Evolutionary conservation across 352 stramenopile genomes (phyloP).

Genomic region (Phytopythium litorale): DNA sequence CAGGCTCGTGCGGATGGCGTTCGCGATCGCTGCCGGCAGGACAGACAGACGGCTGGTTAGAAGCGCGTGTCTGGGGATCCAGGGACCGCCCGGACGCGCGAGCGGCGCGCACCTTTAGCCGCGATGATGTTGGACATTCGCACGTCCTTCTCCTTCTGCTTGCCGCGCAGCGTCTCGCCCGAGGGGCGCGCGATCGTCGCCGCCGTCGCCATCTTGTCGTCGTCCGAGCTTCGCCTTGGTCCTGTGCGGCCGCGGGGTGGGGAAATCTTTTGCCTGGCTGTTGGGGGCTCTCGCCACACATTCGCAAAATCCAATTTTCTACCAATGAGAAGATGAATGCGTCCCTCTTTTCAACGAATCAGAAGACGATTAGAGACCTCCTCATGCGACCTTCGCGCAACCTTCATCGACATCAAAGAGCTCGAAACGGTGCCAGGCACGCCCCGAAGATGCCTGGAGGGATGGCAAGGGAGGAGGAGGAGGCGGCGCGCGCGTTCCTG

Average conservation of each 20-base stretch:
- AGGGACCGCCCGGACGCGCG: neutral
- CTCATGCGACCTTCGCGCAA: neutral
- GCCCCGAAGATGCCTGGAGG: neutral
- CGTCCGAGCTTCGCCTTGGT: neutral
- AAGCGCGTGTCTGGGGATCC: neutral
- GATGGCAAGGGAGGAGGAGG: neutral
- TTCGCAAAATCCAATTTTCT: neutral
- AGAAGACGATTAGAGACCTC: fast-evolving
- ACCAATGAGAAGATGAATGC: neutral
- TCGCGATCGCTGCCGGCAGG: slow-evolving; percentile 87
- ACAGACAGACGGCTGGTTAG: neutral
- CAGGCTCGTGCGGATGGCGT: slow-evolving; percentile 97
- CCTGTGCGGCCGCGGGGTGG: neutral
- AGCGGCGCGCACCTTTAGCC: slow-evolving; percentile 86
- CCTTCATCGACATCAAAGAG: neutral
- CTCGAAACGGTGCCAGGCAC: no score
- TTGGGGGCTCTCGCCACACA: slow-evolving; percentile 2
- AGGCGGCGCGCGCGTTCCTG: slow-evolving; percentile 26
- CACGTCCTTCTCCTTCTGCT: slow-evolving; percentile 98
- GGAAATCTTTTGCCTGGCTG: slow-evolving; percentile 8
- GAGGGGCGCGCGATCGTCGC: slow-evolving; percentile 57
- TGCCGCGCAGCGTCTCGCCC: slow-evolving; percentile 80
- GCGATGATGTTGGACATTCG: slow-evolving; percentile 98
- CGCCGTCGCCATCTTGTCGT: slow-evolving; percentile 13
- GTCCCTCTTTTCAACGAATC: neutral